Evolutionary conservation across 164 flowering plant genomes (phyloP).

Genomic region (Aristolochia californica): DNA sequence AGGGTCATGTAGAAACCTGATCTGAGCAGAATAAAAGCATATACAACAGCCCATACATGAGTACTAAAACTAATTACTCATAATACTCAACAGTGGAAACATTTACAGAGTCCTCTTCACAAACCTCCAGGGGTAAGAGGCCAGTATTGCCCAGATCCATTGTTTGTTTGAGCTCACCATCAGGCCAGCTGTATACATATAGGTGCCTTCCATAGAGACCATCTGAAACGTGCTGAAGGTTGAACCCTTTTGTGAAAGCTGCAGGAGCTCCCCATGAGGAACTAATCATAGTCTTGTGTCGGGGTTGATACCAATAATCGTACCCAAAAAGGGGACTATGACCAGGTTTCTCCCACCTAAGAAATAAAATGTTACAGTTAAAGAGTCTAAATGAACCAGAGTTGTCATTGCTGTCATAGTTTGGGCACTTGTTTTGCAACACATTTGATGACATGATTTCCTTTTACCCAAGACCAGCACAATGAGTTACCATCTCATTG

Average conservation of each 20-base stretch:
- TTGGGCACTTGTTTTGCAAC: too few species aligned
- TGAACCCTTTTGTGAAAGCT: slow-evolving; percentile 87
- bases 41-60: neutral
- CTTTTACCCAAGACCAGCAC: too few species aligned
- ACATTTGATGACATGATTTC: too few species aligned
- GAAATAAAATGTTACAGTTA: too few species aligned
- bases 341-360: slow-evolving; percentile 98
- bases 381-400: too few species aligned
- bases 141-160: slow-evolving; percentile 87
- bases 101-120: neutral
- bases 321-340: slow-evolving; percentile 87
- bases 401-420: too few species aligned
- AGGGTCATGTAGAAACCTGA: slow-evolving; percentile 89
- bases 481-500: too few species aligned
- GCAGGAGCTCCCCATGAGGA: slow-evolving; percentile 96
- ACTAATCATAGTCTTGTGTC: slow-evolving; percentile 91
- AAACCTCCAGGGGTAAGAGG: slow-evolving; percentile 81
- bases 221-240: slow-evolving; percentile 78
- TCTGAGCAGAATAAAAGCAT: slow-evolving; percentile 29
- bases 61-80: neutral
- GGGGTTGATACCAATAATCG: slow-evolving; percentile 98
- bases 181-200: slow-evolving; percentile 90
- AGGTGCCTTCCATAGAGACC: slow-evolving; percentile 91
- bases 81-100: neutral
- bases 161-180: slow-evolving; percentile 83